phyloP scores from a whole-genome alignment of 768 basidiomycete genomes.

The Termitomyces sp. region DNA sequence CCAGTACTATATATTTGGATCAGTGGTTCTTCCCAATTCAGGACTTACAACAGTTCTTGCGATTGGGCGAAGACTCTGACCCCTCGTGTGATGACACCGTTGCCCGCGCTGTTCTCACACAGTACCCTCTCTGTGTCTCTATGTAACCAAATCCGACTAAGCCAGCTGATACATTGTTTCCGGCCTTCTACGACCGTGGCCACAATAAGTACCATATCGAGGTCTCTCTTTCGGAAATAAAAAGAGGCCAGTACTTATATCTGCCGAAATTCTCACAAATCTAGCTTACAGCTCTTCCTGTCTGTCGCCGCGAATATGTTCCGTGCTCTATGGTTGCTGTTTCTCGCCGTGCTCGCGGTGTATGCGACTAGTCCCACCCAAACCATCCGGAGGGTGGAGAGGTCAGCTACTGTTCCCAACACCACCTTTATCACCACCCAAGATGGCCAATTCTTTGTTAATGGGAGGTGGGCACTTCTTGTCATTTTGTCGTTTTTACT shows the following conservation, averaged over 20 bases:
- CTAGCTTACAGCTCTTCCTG: slow-evolving; percentile 12
- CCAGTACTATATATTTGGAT: too few species aligned
- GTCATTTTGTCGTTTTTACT: neutral
- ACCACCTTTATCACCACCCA: slow-evolving; percentile 39
- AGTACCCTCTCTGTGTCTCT: neutral
- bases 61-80: too few species aligned
- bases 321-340: slow-evolving; percentile 20
- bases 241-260: slow-evolving; percentile 6
- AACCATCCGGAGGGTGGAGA: slow-evolving; percentile 18
- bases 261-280: slow-evolving; percentile 3
- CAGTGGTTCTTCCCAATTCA: too few species aligned
- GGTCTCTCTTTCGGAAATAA: slow-evolving; percentile 3
- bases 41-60: too few species aligned
- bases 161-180: neutral
- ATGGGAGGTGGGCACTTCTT: slow-evolving; percentile 37
- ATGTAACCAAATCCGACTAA: slow-evolving; percentile 1
- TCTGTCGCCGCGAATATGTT: slow-evolving; percentile 27
- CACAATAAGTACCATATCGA: neutral
- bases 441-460: slow-evolving; percentile 43
- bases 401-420: slow-evolving; percentile 15
- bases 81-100: too few species aligned
- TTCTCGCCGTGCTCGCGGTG: slow-evolving; percentile 26
- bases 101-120: too few species aligned
- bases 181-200: neutral
- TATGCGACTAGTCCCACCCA: slow-evolving; percentile 26